Evolutionary conservation across 2,329 filamentous ascomycete species (phyloP).

Genomic region (Fusarium chuoi): DNA sequence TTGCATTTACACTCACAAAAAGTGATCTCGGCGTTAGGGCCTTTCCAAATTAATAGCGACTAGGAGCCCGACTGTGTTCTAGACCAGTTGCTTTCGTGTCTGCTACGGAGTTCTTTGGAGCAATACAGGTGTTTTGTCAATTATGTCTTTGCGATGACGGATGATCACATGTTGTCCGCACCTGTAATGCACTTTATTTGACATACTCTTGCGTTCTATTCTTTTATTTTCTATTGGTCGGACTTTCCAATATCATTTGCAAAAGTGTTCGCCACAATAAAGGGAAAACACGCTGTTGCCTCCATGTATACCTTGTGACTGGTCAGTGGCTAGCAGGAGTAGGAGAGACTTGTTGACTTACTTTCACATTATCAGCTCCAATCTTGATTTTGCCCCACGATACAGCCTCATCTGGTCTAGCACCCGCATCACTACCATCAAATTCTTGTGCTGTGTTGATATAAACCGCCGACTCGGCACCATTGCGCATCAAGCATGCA

Average conservation of each 20-base stretch:
- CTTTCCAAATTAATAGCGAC: neutral
- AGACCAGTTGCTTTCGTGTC: neutral
- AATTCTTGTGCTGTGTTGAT: constrained; percentile 98
- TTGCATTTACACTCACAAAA: neutral
- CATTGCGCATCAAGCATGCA: constrained; percentile 96
- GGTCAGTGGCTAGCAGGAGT: neutral
- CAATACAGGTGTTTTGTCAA: neutral
- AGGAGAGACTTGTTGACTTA: constrained; percentile 49
- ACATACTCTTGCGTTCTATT: neutral
- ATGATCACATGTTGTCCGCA: neutral
- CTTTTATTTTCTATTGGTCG: constrained; percentile 10
- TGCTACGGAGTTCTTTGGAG: neutral
- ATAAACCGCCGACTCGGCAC: constrained; percentile 95
- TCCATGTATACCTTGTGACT: constrained; percentile 67
- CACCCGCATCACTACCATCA: constrained; percentile 95
- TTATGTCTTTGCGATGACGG: neutral
- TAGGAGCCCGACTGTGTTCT: neutral
- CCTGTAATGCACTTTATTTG: neutral
- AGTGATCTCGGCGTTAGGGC: neutral
- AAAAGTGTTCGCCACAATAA: constrained; percentile 75
- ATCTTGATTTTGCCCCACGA: constrained; percentile 99
- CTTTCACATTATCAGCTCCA: constrained; percentile 89
- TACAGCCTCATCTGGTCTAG: constrained; percentile 93
- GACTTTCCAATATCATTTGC: constrained; percentile 59
- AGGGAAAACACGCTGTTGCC: constrained; percentile 72